These are phyloP conservation scores for Smallanthus sonchifolius DNA, from an alignment of 129 eudicot genomes.

Conservation along the genomic window DNA sequence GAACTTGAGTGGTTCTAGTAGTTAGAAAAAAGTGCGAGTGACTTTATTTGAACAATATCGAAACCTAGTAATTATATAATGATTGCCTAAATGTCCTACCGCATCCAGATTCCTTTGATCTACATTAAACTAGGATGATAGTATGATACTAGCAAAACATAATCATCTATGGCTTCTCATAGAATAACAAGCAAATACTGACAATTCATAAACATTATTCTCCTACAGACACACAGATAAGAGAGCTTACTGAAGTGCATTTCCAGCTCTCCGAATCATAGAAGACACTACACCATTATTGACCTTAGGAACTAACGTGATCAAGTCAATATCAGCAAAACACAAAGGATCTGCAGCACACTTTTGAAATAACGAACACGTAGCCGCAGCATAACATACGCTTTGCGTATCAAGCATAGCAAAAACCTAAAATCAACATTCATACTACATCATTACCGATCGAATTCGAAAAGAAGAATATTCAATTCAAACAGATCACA, in stretches of 20 bases:
- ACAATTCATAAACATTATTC: background rate
- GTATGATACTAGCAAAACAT: background rate
- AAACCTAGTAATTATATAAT: background rate
- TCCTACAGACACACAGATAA: background rate
- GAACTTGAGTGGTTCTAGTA: too few relatives aligned
- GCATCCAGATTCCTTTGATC: background rate
- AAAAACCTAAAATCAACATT: constrained; percentile 51
- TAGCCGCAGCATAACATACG: constrained; percentile 57
- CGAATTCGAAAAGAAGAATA: background rate
- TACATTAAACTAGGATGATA: background rate
- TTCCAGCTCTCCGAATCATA: constrained; percentile 77
- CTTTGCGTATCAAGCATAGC: constrained; percentile 69
- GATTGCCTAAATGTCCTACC: background rate
- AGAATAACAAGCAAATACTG: background rate
- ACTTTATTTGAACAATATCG: too few relatives aligned
- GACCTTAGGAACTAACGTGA: constrained; percentile 59
- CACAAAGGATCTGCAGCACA: constrained; percentile 68
- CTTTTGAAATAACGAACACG: constrained; percentile 65
- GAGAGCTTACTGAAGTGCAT: constrained; percentile 47
- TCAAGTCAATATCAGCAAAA: constrained; percentile 57
- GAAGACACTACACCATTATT: constrained; percentile 57
- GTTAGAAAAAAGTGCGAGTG: too few relatives aligned
- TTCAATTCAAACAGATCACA: background rate
- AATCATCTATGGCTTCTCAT: background rate
- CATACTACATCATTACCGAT: background rate